These are phyloP conservation scores for Coemansia furcata DNA, from an alignment of 192 early-diverging fungal species.

Conservation along the genomic window DNA sequence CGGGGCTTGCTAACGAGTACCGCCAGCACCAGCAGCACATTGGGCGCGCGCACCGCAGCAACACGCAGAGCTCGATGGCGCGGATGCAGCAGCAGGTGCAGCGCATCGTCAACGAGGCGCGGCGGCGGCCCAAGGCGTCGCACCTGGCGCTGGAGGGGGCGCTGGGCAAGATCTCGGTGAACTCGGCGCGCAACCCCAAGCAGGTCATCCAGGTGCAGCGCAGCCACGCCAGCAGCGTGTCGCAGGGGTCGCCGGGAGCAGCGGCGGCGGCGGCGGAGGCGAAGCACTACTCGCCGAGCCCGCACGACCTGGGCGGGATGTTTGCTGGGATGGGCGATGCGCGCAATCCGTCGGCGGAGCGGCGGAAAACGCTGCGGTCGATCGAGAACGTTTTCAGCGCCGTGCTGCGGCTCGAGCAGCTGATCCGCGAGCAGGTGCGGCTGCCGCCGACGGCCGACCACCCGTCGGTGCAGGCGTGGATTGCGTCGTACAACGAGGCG, in stretches of 20 bases:
- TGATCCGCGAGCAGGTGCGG: conserved; percentile 68
- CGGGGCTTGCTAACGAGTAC: conserved; percentile 1
- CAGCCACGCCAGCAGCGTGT: conserved; percentile 35
- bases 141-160: conserved; percentile 89
- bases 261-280: conserved; percentile 3
- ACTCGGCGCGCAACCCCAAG: conserved; percentile 85
- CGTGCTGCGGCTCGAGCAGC: conserved; percentile 81
- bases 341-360: conserved; percentile 57
- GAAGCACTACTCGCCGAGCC: conserved; percentile 22
- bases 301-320: conserved; percentile 32
- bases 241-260: conserved; percentile 4
- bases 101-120: conserved; percentile 91
- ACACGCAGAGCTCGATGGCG: conserved; percentile 57
- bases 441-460: conserved; percentile 30
- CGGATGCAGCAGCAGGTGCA: conserved; percentile 95
- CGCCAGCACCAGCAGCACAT: conserved; percentile 9
- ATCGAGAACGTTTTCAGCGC: conserved; percentile 80
- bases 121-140: conserved; percentile 81
- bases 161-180: conserved; percentile 89
- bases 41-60: conserved; percentile 21
- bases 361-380: conserved; percentile 57
- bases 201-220: conserved; percentile 75
- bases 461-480: conserved; percentile 32
- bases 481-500: conserved; percentile 25
- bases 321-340: conserved; percentile 36